A percentile compares a stretch with the other conserved stretches of the same genome.
Conservation (phyloP, 176 grass and related monocot species). For the Zizania latifolia region DNA sequence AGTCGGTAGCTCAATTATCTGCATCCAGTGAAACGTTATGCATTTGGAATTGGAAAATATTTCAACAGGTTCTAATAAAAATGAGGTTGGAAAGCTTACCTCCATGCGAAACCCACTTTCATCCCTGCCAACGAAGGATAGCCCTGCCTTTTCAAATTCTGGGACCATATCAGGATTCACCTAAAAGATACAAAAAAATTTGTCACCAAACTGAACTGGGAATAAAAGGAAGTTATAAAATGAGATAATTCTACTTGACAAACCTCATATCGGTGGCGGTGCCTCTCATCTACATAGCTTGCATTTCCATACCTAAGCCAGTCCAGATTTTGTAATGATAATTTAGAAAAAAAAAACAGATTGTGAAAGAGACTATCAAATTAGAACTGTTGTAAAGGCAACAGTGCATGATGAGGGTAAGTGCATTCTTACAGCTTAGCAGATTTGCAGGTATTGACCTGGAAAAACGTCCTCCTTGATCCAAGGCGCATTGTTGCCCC, state of each 20-base stretch:
- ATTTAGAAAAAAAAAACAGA: not conserved
- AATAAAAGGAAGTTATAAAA: not conserved
- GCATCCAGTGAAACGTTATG: constrained; percentile 5
- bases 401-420: not conserved
- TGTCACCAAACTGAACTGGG: not conserved
- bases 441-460: constrained; percentile 60
- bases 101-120: constrained; percentile 82
- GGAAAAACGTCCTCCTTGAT: constrained; percentile 81
- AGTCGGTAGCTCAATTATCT: constrained; percentile 76
- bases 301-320: constrained; percentile 66
- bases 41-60: not conserved
- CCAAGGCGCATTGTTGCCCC: constrained; percentile 96
- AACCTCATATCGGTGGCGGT: constrained; percentile 96
- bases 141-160: constrained; percentile 84
- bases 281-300: constrained; percentile 70
- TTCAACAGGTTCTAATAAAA: not conserved
- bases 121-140: constrained; percentile 81
- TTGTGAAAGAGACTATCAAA: not conserved
- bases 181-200: constrained; percentile 25
- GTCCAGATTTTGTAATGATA: not conserved
- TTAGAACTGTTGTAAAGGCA: not conserved
- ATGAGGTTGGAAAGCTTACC: constrained; percentile 22
- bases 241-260: not conserved
- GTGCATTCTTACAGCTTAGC: constrained; percentile 66
- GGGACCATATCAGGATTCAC: constrained; percentile 91